Evolutionary conservation across 164 flowering plant genomes (phyloP).

Genomic region (Cinnamomum micranthum): DNA sequence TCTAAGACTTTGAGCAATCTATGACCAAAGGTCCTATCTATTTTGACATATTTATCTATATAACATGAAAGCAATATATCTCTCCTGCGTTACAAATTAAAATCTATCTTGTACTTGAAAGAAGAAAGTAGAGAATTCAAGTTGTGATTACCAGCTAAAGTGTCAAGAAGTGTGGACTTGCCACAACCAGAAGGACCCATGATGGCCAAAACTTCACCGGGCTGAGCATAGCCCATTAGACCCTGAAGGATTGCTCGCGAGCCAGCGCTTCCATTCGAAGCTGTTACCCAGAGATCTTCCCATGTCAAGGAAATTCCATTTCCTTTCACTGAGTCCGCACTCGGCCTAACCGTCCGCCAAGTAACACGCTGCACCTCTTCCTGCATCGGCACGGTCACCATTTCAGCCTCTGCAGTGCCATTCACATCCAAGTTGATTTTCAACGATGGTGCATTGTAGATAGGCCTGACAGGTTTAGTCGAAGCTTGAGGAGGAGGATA

Average conservation of each 20-base stretch:
- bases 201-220: constrained; percentile 44
- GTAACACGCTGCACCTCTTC: background rate
- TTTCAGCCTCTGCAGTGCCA: background rate
- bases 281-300: constrained; percentile 40
- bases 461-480: background rate
- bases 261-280: constrained; percentile 15
- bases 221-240: constrained; percentile 39
- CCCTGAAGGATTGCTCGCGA: constrained; percentile 27
- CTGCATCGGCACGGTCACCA: background rate
- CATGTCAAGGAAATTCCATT: constrained; percentile 34
- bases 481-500: background rate
- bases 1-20: too few species aligned
- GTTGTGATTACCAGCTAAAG: constrained; percentile 37
- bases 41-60: background rate
- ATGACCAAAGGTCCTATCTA: background rate
- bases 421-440: background rate
- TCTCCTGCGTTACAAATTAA: background rate
- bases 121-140: background rate
- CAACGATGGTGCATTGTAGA: background rate
- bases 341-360: background rate
- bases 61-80: background rate
- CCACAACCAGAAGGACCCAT: constrained; percentile 64
- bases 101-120: background rate
- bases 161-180: constrained; percentile 48
- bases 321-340: background rate